Base-by-base conservation (phyloP, 2,329 filamentous ascomycete species). In the Chlorencoelia australis region DNA sequence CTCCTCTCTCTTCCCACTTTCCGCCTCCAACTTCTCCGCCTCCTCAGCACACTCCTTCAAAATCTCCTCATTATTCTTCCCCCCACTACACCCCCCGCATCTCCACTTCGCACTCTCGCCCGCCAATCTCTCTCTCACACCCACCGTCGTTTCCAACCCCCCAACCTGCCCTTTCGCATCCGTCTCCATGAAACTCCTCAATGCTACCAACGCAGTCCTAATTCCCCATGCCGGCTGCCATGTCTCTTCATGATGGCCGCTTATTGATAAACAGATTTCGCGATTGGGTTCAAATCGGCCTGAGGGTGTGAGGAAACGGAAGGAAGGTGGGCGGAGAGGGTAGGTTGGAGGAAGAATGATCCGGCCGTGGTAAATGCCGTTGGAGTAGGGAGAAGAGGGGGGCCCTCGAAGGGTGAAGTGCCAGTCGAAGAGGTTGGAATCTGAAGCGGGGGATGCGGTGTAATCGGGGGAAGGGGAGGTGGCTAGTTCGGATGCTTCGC, bases 171-270 rank as follows among this genome's bases (percentile, higher is more conserved):
- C 91, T 49, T 74, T 76, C 7, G 83, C 78, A 49, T 89, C 84
- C 3, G 82, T 88, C 58, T 93, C 87, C 87, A 98, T 96, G 60
- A 95, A 95, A 49, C 75, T 82, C 37, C 91, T 67, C 32, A 96
- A 75, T 21, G 75, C 75, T 27, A 79, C 73, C 5, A 98, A 64
- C 11, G 91, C 89, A 4, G 91, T 96, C 41, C 91, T 73, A 7
- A 98, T 81, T 0, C 91, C 91, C 91, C 91, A 98, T 1, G 91
- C 91, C 0, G 91, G 91, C 69, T 95, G 89, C 91, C 91, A 98
- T 11, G 85, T 94, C 65, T 96, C 91, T 59, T 96, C 91, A 62
- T 98, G 91, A 61, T 95, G 89, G 2, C 88, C 89, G 35, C 77
- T 84, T 53, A 96, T 98, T 52, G 77, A 85, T 11, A 98, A 75